Conservation (phyloP, 2,329 filamentous ascomycete genomes). For the Fusarium sp. region DNA sequence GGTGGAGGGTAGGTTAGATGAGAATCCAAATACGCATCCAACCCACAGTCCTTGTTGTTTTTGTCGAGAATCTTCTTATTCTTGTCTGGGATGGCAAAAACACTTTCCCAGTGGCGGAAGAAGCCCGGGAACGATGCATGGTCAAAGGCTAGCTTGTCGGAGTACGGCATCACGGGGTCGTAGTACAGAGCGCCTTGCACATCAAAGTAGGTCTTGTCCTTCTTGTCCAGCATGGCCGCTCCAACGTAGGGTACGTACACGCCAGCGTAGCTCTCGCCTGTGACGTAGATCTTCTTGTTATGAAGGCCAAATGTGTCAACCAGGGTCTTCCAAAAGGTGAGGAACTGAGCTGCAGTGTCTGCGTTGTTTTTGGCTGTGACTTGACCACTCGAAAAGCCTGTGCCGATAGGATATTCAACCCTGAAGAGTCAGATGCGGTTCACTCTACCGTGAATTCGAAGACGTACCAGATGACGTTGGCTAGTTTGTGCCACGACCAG, state of each 20-base stretch:
- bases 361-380: slow-evolving; percentile 70
- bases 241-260: slow-evolving; percentile 75
- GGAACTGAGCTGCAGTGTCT: slow-evolving; percentile 74
- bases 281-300: slow-evolving; percentile 74
- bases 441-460: not conserved
- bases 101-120: slow-evolving; percentile 17
- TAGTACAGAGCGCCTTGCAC: slow-evolving; percentile 75
- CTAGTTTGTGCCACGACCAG: slow-evolving; percentile 67
- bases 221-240: slow-evolving; percentile 72
- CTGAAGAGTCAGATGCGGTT: slow-evolving; percentile 38
- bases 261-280: slow-evolving; percentile 66
- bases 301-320: slow-evolving; percentile 72
- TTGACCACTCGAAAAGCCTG: slow-evolving; percentile 73
- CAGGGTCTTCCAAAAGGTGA: slow-evolving; percentile 81
- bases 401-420: slow-evolving; percentile 73
- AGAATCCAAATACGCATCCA: slow-evolving; percentile 64
- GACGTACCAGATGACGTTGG: slow-evolving; percentile 59
- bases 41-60: slow-evolving; percentile 63
- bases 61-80: slow-evolving; percentile 43
- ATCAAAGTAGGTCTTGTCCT: slow-evolving; percentile 73
- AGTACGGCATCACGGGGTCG: slow-evolving; percentile 67
- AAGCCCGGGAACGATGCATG: slow-evolving; percentile 14
- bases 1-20: slow-evolving; percentile 74
- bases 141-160: slow-evolving; percentile 54
- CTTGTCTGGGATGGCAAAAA: slow-evolving; percentile 14